phyloP scores from a whole-genome alignment of 306 rosid genomes.

The Abrus precatorius region DNA sequence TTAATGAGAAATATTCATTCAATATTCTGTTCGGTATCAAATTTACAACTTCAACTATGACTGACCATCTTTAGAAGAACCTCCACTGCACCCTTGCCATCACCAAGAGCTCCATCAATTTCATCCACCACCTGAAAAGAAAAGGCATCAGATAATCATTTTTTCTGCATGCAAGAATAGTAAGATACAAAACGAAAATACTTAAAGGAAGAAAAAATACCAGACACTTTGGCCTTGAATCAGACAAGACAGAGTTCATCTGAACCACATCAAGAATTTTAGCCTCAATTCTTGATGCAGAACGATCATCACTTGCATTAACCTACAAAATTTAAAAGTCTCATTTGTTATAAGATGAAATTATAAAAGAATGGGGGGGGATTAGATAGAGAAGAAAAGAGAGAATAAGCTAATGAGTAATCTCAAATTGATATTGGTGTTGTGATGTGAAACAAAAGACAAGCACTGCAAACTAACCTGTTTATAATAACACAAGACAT shows the following conservation, averaged over 20 bases:
- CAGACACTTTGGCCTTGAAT: slow-evolving; percentile 88
- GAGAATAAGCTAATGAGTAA: background rate
- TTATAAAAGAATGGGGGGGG: no score
- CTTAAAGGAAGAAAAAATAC: slow-evolving; percentile 56
- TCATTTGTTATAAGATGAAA: slow-evolving; percentile 24
- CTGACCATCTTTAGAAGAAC: slow-evolving; percentile 91
- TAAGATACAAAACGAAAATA: slow-evolving; percentile 34
- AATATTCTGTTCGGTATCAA: no score
- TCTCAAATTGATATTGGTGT: slow-evolving; percentile 13
- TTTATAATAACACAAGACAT: background rate
- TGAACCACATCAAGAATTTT: slow-evolving; percentile 89
- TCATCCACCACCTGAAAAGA: slow-evolving; percentile 85
- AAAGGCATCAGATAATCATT: slow-evolving; percentile 30
- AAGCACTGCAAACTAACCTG: background rate
- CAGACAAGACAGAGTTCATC: slow-evolving; percentile 80
- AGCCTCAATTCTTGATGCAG: slow-evolving; percentile 80
- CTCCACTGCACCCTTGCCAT: slow-evolving; percentile 98
- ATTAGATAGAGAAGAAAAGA: background rate
- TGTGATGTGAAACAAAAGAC: background rate
- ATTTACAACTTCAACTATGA: background rate
- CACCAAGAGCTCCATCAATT: slow-evolving; percentile 96
- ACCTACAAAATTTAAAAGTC: slow-evolving; percentile 62
- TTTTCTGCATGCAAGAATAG: slow-evolving; percentile 15
- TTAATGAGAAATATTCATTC: no score
- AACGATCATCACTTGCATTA: slow-evolving; percentile 98